phyloP scores from a whole-genome alignment of 352 stramenopile genomes.

The Phytophthora pinifolia region DNA sequence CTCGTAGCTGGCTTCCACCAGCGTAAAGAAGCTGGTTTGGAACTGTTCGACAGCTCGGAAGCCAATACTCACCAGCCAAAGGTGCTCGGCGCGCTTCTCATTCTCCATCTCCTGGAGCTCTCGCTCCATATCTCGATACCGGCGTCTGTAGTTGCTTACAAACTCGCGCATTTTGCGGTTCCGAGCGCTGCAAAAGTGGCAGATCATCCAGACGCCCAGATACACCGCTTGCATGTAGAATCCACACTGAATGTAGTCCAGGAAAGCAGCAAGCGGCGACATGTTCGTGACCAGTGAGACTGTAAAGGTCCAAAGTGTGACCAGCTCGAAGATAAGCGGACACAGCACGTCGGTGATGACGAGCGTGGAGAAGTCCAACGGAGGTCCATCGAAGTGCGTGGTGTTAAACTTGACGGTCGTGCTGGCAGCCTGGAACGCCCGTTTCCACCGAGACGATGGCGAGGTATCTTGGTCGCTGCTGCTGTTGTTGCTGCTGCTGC shows the following conservation, averaged over 20 bases:
- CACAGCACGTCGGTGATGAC: constrained; percentile 85
- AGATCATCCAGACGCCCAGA: constrained; percentile 77
- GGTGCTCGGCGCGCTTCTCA: constrained; percentile 79
- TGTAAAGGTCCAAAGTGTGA: constrained; percentile 72
- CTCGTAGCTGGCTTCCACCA: constrained; percentile 42
- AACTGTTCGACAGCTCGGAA: constrained; percentile 80
- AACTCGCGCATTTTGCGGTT: constrained; percentile 89
- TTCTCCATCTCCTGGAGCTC: constrained; percentile 72
- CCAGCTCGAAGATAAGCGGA: constrained; percentile 76
- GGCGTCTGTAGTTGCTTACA: constrained; percentile 84
- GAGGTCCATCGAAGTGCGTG: constrained; percentile 78
- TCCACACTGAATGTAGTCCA: constrained; percentile 81
- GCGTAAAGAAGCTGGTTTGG: constrained; percentile 58
- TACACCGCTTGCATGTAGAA: constrained; percentile 80
- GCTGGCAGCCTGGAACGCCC: constrained; percentile 60
- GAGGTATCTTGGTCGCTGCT: constrained; percentile 22
- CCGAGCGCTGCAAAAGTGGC: constrained; percentile 83
- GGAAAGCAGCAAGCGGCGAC: constrained; percentile 69
- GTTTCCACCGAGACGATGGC: constrained; percentile 68
- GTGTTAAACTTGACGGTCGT: constrained; percentile 75
- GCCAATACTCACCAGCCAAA: constrained; percentile 85
- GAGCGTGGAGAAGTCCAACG: constrained; percentile 83
- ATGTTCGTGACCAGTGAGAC: constrained; percentile 57
- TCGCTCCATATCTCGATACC: constrained; percentile 74
- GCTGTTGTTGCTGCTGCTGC: constrained; percentile 22